phyloP scores from a whole-genome alignment of 257 asterid species.

The Plantago ovata region DNA sequence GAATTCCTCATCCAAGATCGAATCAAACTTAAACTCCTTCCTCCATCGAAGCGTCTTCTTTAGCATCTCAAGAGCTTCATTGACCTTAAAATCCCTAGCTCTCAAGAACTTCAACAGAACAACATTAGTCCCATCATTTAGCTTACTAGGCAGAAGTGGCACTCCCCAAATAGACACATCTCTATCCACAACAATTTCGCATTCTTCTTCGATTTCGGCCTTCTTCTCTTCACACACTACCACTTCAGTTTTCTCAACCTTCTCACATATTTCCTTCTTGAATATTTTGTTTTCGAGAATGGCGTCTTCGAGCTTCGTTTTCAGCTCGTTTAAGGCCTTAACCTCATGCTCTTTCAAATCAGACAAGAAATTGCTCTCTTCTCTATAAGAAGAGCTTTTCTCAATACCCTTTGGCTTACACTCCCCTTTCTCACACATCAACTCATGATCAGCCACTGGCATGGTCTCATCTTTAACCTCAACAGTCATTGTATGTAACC shows the following conservation, averaged over 20 bases:
- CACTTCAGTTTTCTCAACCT: conserved; percentile 18
- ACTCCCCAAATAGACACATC: conserved; percentile 42
- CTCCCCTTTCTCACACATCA: conserved; percentile 33
- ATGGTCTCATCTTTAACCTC: conserved; percentile 46
- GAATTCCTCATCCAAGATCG: conserved; percentile 37
- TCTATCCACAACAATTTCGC: neutral
- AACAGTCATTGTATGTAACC: conserved; percentile 41
- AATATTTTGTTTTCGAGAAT: conserved; percentile 46
- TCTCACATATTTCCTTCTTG: conserved; percentile 27
- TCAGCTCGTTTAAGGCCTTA: conserved; percentile 55
- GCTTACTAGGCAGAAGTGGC: conserved; percentile 57
- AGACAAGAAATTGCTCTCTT: conserved; percentile 59
- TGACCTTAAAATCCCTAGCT: conserved; percentile 47
- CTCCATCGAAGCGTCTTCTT: conserved; percentile 49
- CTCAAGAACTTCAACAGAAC: conserved; percentile 46
- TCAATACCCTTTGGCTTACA: conserved; percentile 24
- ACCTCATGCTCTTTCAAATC: conserved; percentile 62
- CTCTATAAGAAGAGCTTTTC: conserved; percentile 70
- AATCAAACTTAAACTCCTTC: conserved; percentile 35
- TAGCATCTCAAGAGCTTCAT: conserved; percentile 53
- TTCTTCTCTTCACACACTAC: neutral
- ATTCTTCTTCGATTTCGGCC: conserved; percentile 15
- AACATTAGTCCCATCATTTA: conserved; percentile 34
- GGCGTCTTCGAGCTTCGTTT: conserved; percentile 60
- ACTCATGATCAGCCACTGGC: conserved; percentile 24